Percentiles rank a stretch among this genome's conserved stretches.
Evolutionary conservation across 257 asterid species (phyloP).

Genomic region (Solanum dulcamara): DNA sequence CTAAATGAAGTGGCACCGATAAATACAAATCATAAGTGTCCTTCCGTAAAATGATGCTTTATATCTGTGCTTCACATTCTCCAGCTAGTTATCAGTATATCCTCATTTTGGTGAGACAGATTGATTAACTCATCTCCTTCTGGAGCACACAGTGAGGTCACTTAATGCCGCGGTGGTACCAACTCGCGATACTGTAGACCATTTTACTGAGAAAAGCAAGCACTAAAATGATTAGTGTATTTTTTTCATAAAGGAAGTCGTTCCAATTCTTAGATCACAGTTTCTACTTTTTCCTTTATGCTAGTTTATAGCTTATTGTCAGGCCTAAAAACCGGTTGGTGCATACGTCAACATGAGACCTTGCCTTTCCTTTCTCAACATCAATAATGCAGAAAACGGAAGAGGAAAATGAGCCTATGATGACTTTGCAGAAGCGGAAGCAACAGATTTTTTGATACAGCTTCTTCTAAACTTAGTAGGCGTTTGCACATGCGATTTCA

Average conservation of each 20-base stretch:
- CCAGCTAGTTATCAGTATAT: not conserved
- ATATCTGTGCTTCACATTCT: not conserved
- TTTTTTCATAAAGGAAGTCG: not conserved
- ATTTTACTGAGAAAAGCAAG: not conserved
- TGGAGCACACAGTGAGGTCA: not conserved
- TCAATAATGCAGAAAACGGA: not conserved
- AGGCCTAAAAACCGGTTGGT: not conserved
- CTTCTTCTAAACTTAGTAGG: not conserved
- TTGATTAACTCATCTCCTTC: not conserved
- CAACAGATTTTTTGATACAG: not conserved
- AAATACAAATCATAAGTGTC: not conserved
- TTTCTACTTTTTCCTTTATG: not conserved
- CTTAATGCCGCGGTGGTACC: not conserved
- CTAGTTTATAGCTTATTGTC: not conserved
- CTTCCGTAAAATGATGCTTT: not conserved
- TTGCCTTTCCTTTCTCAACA: not conserved
- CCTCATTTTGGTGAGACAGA: not conserved
- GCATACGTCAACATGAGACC: not conserved
- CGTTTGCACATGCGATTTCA: too few species aligned
- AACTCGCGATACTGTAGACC: not conserved
- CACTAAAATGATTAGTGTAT: not conserved
- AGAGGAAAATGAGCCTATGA: not conserved
- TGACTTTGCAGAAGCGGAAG: not conserved
- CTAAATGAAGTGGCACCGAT: not conserved
- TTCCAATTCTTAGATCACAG: not conserved